Evolutionary conservation across 2,329 filamentous ascomycete genomes (phyloP).

Genomic region (Hirsutella thompsonii): DNA sequence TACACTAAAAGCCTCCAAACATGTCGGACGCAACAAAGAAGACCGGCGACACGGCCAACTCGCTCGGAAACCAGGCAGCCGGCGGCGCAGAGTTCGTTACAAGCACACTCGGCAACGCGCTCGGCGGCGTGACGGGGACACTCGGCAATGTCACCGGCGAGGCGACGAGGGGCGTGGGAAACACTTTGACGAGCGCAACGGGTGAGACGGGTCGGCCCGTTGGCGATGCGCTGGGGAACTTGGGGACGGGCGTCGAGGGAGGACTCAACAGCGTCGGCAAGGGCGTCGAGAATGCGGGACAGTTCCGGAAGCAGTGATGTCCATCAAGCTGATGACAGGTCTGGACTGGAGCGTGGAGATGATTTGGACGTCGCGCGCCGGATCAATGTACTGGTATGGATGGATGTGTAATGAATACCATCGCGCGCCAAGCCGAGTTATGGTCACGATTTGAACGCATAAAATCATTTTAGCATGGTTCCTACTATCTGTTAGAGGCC

Average conservation of each 20-base stretch:
- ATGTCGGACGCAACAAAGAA: constrained; percentile 2
- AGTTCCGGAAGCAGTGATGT: no score
- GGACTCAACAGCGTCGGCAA: constrained; percentile 35
- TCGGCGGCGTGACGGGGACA: constrained; percentile 26
- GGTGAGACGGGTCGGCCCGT: constrained; percentile 41
- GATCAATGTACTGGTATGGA: no score
- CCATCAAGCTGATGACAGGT: no score
- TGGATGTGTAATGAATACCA: no score
- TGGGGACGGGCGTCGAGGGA: constrained; percentile 39
- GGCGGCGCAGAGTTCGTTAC: constrained; percentile 26
- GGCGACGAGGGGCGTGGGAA: constrained; percentile 39
- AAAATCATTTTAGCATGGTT: no score
- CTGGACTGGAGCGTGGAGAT: no score
- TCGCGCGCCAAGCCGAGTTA: no score
- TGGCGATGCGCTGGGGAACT: constrained; percentile 39
- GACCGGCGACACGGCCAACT: constrained; percentile 9
- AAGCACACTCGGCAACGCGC: constrained; percentile 24
- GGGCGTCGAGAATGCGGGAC: constrained; percentile 45
- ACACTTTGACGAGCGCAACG: constrained; percentile 40
- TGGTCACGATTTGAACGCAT: no score
- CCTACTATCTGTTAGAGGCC: no score
- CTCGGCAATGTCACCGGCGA: constrained; percentile 32
- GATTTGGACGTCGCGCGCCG: no score
- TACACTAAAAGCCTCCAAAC: no score
- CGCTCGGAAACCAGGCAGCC: constrained; percentile 15